Evolutionary conservation across 2,329 filamentous ascomycete genomes (phyloP).

Genomic region (Massarina eburnea): DNA sequence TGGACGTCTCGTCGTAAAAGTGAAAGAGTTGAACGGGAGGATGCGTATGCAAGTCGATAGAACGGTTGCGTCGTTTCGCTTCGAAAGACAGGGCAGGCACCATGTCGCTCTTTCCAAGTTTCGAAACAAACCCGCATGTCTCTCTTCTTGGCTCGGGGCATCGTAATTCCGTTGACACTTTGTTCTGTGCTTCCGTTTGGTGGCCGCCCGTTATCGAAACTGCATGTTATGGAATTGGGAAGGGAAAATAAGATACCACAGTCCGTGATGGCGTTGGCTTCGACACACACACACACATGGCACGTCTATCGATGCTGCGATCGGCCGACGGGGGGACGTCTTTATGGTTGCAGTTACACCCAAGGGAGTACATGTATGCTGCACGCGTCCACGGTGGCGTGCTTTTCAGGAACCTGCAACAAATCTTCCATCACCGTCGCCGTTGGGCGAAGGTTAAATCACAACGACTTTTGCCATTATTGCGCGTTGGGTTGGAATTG

Average conservation of each 20-base stretch:
- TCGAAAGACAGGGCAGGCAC: slow-evolving; percentile 1
- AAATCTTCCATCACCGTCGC: neutral
- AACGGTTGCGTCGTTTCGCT: neutral
- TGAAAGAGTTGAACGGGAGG: neutral
- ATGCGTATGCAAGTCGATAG: neutral
- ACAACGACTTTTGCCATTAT: too few relatives aligned
- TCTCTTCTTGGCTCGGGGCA: slow-evolving; percentile 2
- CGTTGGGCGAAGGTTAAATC: too few relatives aligned
- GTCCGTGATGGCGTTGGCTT: neutral
- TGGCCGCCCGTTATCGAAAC: slow-evolving; percentile 7
- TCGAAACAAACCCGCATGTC: slow-evolving; percentile 5
- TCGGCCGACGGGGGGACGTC: too few relatives aligned
- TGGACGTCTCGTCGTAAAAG: neutral
- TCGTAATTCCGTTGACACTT: neutral
- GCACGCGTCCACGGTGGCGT: neutral
- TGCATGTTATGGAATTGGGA: slow-evolving; percentile 1
- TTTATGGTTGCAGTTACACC: too few relatives aligned
- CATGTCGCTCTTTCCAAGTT: slow-evolving; percentile 7
- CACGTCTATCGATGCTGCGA: too few relatives aligned
- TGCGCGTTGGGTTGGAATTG: too few relatives aligned
- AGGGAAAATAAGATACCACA: slow-evolving; percentile 8
- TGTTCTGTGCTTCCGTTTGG: slow-evolving; percentile 6
- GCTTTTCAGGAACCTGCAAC: too few relatives aligned
- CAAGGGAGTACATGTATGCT: too few relatives aligned
- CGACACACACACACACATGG: too few relatives aligned